Evolutionary conservation across 345 rosid species (phyloP).

Genomic region (Eucalyptus tenuipes): DNA sequence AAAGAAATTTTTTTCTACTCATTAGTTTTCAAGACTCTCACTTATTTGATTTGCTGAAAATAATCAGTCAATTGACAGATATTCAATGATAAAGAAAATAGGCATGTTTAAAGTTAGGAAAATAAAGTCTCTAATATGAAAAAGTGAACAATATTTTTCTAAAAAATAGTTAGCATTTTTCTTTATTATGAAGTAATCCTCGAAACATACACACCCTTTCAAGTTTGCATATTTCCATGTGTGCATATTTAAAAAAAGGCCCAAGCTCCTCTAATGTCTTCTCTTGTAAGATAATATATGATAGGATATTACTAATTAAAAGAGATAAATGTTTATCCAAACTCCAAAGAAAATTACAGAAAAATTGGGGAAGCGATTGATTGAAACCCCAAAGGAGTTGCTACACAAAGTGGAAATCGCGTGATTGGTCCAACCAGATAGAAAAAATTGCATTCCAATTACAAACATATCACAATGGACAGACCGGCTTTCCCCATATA

Average conservation of each 20-base stretch:
- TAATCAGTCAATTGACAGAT: too few species aligned
- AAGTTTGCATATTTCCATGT: neutral
- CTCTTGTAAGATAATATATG: neutral
- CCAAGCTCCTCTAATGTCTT: neutral
- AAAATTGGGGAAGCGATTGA: neutral
- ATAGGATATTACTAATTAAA: neutral
- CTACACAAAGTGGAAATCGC: neutral
- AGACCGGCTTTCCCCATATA: neutral
- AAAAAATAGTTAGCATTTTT: neutral
- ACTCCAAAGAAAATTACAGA: neutral
- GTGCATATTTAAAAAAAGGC: neutral
- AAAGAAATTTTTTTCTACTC: neutral
- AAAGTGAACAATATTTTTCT: too few species aligned
- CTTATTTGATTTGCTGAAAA: too few species aligned
- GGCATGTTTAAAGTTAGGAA: neutral
- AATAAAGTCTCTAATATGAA: neutral
- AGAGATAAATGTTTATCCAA: neutral
- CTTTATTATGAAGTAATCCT: neutral
- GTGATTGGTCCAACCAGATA: neutral
- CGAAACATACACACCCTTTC: neutral
- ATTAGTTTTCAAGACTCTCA: neutral
- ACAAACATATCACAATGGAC: neutral
- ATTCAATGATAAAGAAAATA: too few species aligned
- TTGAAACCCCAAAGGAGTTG: neutral
- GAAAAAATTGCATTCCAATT: neutral